Percentiles rank a stretch among this genome's conserved stretches.
Conservation (phyloP, 495 filamentous ascomycete genomes). For the Polyplosphaeria fusca region DNA sequence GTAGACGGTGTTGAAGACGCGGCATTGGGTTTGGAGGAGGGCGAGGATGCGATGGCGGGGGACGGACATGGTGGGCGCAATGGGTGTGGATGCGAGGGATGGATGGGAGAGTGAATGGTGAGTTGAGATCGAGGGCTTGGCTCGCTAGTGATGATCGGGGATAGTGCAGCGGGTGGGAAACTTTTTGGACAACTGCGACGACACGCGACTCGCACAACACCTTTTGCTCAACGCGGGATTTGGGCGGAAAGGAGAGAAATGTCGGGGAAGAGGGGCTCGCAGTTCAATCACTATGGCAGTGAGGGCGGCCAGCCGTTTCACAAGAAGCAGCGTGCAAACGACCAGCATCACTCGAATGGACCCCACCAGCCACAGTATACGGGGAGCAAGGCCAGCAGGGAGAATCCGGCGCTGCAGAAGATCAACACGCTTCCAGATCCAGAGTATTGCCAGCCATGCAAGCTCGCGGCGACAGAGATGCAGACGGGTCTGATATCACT, state of each 20-base stretch:
- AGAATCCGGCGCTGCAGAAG: background rate
- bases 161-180: background rate
- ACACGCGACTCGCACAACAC: no score
- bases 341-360: background rate
- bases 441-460: slow-evolving; percentile 9
- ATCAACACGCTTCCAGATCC: slow-evolving; percentile 13
- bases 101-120: background rate
- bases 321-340: no score
- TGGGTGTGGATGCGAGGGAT: slow-evolving; percentile 1
- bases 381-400: background rate
- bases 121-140: background rate
- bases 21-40: slow-evolving; percentile 80
- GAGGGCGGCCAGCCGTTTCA: background rate
- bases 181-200: no score
- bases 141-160: background rate
- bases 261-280: no score
- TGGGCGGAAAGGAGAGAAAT: background rate
- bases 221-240: no score
- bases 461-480: slow-evolving; percentile 12
- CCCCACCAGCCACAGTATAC: background rate
- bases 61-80: slow-evolving; percentile 59
- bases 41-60: slow-evolving; percentile 69
- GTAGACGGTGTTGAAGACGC: slow-evolving; percentile 84
- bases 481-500: slow-evolving; percentile 17
- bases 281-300: slow-evolving; percentile 22